phyloP scores from a whole-genome alignment of 106 monocot species.

The Dioscorea zingiberensis region DNA sequence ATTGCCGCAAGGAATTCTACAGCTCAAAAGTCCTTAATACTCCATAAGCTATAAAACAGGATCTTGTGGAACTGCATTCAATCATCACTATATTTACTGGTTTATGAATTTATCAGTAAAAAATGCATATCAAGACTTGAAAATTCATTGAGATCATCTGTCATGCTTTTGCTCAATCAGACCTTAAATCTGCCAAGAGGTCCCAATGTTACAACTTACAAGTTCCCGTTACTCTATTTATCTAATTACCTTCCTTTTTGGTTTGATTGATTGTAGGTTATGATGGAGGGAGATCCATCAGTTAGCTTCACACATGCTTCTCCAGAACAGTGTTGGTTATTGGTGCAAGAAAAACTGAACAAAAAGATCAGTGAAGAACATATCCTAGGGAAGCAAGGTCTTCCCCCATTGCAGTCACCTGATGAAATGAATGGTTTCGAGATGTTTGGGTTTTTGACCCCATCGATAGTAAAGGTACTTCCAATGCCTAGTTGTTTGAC shows the following conservation, averaged over 20 bases:
- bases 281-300: constrained; percentile 32
- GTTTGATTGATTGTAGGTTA: constrained; percentile 34
- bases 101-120: too few relatives aligned
- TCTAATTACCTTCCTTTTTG: not conserved
- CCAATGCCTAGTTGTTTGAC: not conserved
- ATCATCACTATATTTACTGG: too few relatives aligned
- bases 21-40: too few relatives aligned
- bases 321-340: constrained; percentile 54
- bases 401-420: constrained; percentile 16
- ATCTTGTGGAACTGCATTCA: too few relatives aligned
- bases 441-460: constrained; percentile 76
- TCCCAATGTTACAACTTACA: not conserved
- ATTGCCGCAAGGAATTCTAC: too few relatives aligned
- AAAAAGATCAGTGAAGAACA: constrained; percentile 31
- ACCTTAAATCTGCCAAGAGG: not conserved
- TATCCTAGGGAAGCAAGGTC: constrained; percentile 18
- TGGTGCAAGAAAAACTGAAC: constrained; percentile 40
- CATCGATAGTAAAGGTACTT: constrained; percentile 49
- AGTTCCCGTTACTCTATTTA: not conserved
- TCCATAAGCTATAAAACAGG: too few relatives aligned
- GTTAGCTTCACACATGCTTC: constrained; percentile 37
- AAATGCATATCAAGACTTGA: not conserved
- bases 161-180: not conserved
- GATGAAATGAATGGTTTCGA: constrained; percentile 47
- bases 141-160: too few relatives aligned